Percentiles rank a stretch among this genome's conserved stretches.
Evolutionary conservation across 2,329 filamentous ascomycete genomes (phyloP).

Genomic region (Karstenula rhodostoma): DNA sequence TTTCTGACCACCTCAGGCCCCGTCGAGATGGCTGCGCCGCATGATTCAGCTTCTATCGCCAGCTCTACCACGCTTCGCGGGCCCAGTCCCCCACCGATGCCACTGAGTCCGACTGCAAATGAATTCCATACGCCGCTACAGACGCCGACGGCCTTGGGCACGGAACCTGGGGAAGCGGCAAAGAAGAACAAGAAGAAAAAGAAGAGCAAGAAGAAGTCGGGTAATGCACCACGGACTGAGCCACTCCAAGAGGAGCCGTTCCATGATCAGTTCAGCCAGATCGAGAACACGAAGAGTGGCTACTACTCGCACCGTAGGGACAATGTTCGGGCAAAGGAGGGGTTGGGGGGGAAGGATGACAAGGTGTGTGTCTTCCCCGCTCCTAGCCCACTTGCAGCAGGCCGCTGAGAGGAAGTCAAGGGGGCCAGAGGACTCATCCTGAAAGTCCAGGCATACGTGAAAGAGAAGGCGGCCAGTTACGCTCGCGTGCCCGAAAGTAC

Average conservation of each 20-base stretch:
- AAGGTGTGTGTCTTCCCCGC: conserved; percentile 8
- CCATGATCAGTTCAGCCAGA: conserved; percentile 15
- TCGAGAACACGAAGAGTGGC: conserved; percentile 8
- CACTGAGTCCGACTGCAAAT: conserved; percentile 18
- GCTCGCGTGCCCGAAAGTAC: conserved; percentile 6
- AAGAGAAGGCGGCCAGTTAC: conserved; percentile 10
- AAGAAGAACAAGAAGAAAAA: conserved; percentile 39
- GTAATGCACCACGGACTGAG: not conserved
- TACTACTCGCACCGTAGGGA: conserved; percentile 6
- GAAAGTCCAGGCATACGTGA: conserved; percentile 15
- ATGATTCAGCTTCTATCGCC: conserved; percentile 12
- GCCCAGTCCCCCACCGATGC: conserved; percentile 11
- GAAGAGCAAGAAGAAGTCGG: conserved; percentile 52
- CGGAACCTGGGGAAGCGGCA: not conserved
- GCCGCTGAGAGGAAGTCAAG: not conserved
- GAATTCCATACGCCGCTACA: conserved; percentile 25
- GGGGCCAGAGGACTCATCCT: conserved; percentile 12
- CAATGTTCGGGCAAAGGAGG: conserved; percentile 1
- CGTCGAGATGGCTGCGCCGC: not conserved
- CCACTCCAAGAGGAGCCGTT: conserved; percentile 11
- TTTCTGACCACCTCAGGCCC: not conserved
- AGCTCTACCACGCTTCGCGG: conserved; percentile 18
- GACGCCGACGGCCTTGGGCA: conserved; percentile 14
- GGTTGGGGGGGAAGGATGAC: conserved; percentile 7
- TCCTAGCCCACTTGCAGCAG: not conserved